A percentile compares a stretch with the other conserved stretches of the same genome.
Conservation (phyloP, 1,284 basidiomycete genomes). For the Coriolopsis trogii region DNA sequence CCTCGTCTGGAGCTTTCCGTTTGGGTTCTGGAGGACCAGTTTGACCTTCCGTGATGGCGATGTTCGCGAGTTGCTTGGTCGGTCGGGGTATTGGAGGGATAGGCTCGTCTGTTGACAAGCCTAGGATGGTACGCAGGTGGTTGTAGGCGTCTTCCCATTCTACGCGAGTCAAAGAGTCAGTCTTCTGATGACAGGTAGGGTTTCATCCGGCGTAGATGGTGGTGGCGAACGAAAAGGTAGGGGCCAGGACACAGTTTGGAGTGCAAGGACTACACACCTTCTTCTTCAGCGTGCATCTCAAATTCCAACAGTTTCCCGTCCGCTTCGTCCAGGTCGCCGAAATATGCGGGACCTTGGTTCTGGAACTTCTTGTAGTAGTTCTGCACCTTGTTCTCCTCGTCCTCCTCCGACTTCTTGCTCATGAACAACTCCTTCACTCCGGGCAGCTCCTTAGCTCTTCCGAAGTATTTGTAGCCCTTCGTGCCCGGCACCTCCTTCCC, state of each 20-base stretch:
- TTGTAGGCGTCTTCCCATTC: constrained; percentile 76
- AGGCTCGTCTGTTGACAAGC: constrained; percentile 53
- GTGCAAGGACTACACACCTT: constrained; percentile 53
- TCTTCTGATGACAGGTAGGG: too few relatives aligned
- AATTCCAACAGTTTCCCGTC: constrained; percentile 72
- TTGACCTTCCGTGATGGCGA: constrained; percentile 28
- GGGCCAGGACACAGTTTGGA: background rate
- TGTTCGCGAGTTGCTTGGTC: constrained; percentile 29
- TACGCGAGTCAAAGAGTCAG: constrained; percentile 27
- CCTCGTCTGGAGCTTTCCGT: constrained; percentile 53
- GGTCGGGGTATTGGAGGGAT: constrained; percentile 56
- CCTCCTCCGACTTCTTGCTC: constrained; percentile 81
- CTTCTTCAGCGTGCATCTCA: constrained; percentile 74
- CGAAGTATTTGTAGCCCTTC: constrained; percentile 99
- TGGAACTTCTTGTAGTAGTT: constrained; percentile 88
- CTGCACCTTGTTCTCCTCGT: constrained; percentile 79
- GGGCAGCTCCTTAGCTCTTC: constrained; percentile 94
- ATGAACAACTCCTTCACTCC: constrained; percentile 94
- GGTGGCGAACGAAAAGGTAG: too few relatives aligned
- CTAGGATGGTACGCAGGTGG: constrained; percentile 58
- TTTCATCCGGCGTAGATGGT: too few relatives aligned
- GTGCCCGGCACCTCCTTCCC: constrained; percentile 95
- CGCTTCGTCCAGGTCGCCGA: constrained; percentile 88
- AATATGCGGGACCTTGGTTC: constrained; percentile 88
- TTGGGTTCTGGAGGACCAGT: constrained; percentile 41